Percentiles rank a stretch among this genome's conserved stretches.
phyloP scores from a whole-genome alignment of 2,329 filamentous ascomycete genomes.

The Rhexocercosporidium sp. region DNA sequence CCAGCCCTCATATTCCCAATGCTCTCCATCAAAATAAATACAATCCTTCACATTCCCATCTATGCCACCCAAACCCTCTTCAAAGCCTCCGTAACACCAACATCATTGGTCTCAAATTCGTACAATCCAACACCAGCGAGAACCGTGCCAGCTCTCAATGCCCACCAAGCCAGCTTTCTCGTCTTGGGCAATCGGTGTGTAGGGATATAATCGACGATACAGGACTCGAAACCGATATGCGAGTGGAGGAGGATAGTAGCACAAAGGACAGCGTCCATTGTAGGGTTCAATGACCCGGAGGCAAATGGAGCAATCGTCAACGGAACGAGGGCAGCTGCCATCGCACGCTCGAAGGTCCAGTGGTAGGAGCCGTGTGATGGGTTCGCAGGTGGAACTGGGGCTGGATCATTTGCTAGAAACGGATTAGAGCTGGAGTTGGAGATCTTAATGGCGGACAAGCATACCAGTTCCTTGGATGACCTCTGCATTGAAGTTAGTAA shows the following conservation, averaged over 20 bases:
- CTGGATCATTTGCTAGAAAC: constrained; percentile 80
- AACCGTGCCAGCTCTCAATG: constrained; percentile 77
- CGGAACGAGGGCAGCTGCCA: constrained; percentile 83
- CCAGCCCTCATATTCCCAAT: constrained; percentile 1
- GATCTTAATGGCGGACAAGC: constrained; percentile 27
- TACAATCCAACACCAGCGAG: constrained; percentile 88
- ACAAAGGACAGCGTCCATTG: constrained; percentile 85
- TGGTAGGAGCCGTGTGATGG: constrained; percentile 94
- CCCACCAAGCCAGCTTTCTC: constrained; percentile 74
- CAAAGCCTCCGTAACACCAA: constrained; percentile 88
- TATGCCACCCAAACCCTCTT: constrained; percentile 89
- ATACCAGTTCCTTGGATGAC: constrained; percentile 76
- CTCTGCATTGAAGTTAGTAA: constrained; percentile 63
- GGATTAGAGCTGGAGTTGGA: constrained; percentile 30
- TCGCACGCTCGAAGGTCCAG: constrained; percentile 92
- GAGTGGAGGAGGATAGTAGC: constrained; percentile 86
- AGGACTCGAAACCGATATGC: constrained; percentile 91
- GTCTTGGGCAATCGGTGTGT: constrained; percentile 69
- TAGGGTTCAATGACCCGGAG: constrained; percentile 86
- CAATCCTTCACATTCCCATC: constrained; percentile 1
- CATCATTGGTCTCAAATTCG: constrained; percentile 98
- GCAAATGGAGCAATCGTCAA: constrained; percentile 91
- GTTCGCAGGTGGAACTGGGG: constrained; percentile 71
- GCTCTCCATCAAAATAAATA: constrained; percentile 14
- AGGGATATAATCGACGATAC: constrained; percentile 92